Percentiles rank a stretch among this genome's conserved stretches.
Evolutionary conservation across 1,284 basidiomycete genomes (phyloP).

Genomic region (Prillingera fragicola): DNA sequence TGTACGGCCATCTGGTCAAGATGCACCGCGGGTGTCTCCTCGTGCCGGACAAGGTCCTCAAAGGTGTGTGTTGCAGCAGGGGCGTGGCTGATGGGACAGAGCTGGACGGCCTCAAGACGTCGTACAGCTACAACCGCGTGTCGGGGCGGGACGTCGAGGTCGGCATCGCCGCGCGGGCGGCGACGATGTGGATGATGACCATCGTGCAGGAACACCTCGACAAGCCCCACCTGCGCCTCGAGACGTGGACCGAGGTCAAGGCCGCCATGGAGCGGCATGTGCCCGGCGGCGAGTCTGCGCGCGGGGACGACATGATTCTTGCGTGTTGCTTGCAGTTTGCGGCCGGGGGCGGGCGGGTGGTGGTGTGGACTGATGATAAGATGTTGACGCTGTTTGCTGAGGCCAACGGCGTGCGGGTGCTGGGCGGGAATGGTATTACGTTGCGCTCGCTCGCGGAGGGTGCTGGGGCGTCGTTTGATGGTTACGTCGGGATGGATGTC

Average conservation of each 20-base stretch:
- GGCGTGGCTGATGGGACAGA: not conserved
- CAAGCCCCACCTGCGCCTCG: constrained; percentile 1
- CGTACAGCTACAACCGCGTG: not conserved
- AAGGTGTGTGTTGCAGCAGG: constrained; percentile 1
- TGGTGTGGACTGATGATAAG: constrained; percentile 8
- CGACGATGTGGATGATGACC: constrained; percentile 5
- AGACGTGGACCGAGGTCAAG: constrained; percentile 2
- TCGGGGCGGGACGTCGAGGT: not conserved
- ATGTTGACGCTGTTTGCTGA: constrained; percentile 7
- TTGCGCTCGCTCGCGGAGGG: not conserved
- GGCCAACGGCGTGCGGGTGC: constrained; percentile 1
- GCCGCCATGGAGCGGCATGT: not conserved
- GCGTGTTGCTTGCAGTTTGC: constrained; percentile 10
- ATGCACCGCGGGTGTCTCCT: not conserved
- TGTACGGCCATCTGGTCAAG: constrained; percentile 1
- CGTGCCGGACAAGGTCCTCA: constrained; percentile 6
- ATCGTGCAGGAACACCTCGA: not conserved
- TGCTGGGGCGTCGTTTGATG: not conserved
- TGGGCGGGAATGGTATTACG: not conserved
- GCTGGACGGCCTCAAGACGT: constrained; percentile 12
- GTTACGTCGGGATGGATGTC: not conserved
- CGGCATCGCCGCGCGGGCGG: constrained; percentile 1
- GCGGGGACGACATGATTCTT: constrained; percentile 10
- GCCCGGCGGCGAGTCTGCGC: not conserved
- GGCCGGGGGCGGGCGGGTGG: not conserved